Conservation (phyloP, 768 basidiomycete genomes). For the Chalciporus chontae region DNA sequence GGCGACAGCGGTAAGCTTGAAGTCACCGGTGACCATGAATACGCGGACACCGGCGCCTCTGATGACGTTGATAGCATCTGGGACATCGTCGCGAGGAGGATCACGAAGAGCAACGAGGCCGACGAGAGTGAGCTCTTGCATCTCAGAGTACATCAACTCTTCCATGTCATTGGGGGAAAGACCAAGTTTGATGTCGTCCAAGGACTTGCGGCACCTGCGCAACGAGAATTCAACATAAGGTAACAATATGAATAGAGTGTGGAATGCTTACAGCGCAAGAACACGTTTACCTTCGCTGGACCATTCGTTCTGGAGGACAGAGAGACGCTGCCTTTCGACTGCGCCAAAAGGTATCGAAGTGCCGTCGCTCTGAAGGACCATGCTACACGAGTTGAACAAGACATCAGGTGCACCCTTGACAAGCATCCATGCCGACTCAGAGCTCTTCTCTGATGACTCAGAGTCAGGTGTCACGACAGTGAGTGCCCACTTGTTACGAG, state of each 20-base stretch:
- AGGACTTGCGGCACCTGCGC: slow-evolving; percentile 29
- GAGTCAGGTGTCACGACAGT: slow-evolving; percentile 30
- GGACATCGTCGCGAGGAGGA: slow-evolving; percentile 52
- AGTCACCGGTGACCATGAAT: slow-evolving; percentile 59
- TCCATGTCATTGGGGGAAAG: slow-evolving; percentile 25
- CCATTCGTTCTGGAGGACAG: slow-evolving; percentile 37
- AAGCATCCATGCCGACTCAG: slow-evolving; percentile 34
- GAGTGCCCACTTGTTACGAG: slow-evolving; percentile 56
- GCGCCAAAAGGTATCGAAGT: slow-evolving; percentile 29
- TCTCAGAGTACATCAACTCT: slow-evolving; percentile 40
- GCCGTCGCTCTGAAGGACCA: slow-evolving; percentile 31
- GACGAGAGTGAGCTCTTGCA: slow-evolving; percentile 40
- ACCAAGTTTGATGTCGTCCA: slow-evolving; percentile 19
- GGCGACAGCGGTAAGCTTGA: slow-evolving; percentile 49
- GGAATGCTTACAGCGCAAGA: slow-evolving; percentile 37
- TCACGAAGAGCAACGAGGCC: slow-evolving; percentile 56
- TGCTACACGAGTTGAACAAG: slow-evolving; percentile 38
- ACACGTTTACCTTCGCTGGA: slow-evolving; percentile 52
- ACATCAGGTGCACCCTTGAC: slow-evolving; percentile 61
- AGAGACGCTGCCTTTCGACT: slow-evolving; percentile 19
- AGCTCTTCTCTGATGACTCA: background rate
- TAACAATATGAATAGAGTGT: background rate
- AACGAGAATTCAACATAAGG: background rate
- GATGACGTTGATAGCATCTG: slow-evolving; percentile 44
- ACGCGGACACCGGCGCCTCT: slow-evolving; percentile 50